phyloP scores from a whole-genome alignment of 1,284 basidiomycete genomes.

The Microbotryomycetes sp. region DNA sequence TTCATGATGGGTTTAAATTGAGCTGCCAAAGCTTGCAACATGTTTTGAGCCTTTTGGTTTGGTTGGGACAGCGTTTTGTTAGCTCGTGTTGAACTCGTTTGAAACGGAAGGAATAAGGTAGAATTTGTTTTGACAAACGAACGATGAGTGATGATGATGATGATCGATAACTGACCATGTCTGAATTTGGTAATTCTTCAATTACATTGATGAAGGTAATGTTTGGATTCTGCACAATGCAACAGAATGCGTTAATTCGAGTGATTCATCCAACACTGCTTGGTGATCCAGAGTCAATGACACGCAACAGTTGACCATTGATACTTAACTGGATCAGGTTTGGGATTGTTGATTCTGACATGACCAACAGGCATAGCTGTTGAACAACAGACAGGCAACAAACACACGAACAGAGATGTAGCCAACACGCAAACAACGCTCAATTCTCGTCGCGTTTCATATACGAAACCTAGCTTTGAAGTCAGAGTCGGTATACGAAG shows the following conservation, averaged over 20 bases:
- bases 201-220: slow-evolving; percentile 27
- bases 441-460: too few species aligned
- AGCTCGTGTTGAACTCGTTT: too few species aligned
- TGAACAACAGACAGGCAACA: not conserved
- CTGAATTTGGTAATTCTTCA: not conserved
- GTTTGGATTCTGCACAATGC: slow-evolving; percentile 13
- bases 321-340: slow-evolving; percentile 12
- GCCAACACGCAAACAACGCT: too few species aligned
- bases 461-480: too few species aligned
- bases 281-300: too few species aligned
- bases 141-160: not conserved
- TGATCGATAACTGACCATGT: slow-evolving; percentile 3
- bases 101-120: too few species aligned
- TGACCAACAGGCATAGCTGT: slow-evolving; percentile 20
- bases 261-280: too few species aligned
- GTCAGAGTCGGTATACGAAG: too few species aligned
- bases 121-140: too few species aligned
- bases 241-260: not conserved
- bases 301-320: too few species aligned
- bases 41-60: slow-evolving; percentile 12
- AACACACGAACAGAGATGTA: too few species aligned
- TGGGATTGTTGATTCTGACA: slow-evolving; percentile 9
- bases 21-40: slow-evolving; percentile 24
- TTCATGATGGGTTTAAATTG: slow-evolving; percentile 32
- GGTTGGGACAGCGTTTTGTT: too few species aligned